These are phyloP conservation scores for Euptelea pleiosperma DNA, from an alignment of 164 flowering plant species.

Conservation along the genomic window DNA sequence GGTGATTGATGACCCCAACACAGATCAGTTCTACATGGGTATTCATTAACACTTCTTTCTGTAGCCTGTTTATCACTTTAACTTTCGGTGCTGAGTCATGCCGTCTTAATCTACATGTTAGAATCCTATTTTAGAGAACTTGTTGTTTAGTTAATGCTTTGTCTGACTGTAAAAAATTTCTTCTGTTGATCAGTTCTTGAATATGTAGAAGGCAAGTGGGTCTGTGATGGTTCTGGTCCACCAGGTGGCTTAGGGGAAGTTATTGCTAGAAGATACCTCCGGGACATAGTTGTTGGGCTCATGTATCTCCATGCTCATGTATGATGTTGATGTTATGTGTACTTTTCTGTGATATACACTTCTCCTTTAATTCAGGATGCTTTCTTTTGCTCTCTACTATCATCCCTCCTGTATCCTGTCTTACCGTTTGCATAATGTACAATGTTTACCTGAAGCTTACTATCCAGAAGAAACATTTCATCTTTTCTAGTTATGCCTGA, in stretches of 20 bases:
- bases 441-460: too few relatives aligned
- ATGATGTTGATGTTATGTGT: constrained; percentile 10
- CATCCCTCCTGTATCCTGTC: too few relatives aligned
- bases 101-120: background rate
- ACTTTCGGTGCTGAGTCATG: background rate
- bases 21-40: constrained; percentile 99
- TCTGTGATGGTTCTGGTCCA: constrained; percentile 61
- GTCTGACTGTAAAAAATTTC: constrained; percentile 8
- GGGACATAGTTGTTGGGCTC: constrained; percentile 86
- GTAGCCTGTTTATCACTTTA: constrained; percentile 7
- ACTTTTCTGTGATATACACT: background rate
- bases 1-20: constrained; percentile 94
- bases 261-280: constrained; percentile 66
- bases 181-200: constrained; percentile 67
- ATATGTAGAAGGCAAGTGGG: constrained; percentile 90
- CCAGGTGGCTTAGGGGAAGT: constrained; percentile 60
- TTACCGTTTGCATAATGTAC: too few relatives aligned
- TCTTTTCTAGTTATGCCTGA: too few relatives aligned
- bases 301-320: constrained; percentile 97
- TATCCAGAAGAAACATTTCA: too few relatives aligned
- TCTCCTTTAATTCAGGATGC: too few relatives aligned
- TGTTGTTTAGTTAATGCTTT: background rate
- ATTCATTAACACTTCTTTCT: constrained; percentile 22
- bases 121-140: constrained; percentile 2
- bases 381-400: constrained; percentile 7